Conservation (phyloP, 352 stramenopile species). For the Pythium pyrilobum region DNA sequence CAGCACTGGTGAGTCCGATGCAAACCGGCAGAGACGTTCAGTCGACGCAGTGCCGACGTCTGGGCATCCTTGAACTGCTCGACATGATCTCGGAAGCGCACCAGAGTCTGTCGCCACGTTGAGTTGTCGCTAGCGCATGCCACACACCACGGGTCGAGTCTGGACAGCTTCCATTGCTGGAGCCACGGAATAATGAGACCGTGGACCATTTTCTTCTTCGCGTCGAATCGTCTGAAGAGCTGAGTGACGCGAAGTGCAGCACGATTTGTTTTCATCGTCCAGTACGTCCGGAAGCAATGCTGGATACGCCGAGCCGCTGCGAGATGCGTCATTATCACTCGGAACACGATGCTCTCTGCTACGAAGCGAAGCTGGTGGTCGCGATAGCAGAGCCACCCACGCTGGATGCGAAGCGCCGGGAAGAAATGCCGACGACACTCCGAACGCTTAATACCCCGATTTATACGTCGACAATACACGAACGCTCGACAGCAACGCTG, state of each 20-base stretch:
- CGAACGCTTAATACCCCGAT: background rate
- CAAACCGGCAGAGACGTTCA: slow-evolving; percentile 4
- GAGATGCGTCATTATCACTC: slow-evolving; percentile 16
- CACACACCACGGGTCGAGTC: slow-evolving; percentile 9
- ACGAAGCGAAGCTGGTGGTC: background rate
- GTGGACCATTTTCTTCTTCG: slow-evolving; percentile 10
- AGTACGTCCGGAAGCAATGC: slow-evolving; percentile 11
- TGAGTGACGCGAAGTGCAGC: slow-evolving; percentile 5
- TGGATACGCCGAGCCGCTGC: slow-evolving; percentile 16
- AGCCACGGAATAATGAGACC: background rate
- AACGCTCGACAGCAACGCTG: slow-evolving; percentile 17
- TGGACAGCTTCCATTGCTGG: background rate
- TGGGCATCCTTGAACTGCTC: slow-evolving; percentile 7
- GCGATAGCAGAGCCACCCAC: slow-evolving; percentile 19
- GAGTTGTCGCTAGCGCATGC: background rate
- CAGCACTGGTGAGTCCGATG: background rate
- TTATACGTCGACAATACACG: slow-evolving; percentile 6
- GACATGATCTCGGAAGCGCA: background rate
- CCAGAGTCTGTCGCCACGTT: background rate
- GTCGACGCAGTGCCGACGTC: background rate
- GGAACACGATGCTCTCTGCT: slow-evolving; percentile 8
- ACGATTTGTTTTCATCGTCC: background rate
- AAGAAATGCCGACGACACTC: slow-evolving; percentile 16
- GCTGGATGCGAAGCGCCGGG: slow-evolving; percentile 20
- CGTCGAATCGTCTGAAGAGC: slow-evolving; percentile 19